These are phyloP conservation scores for Hypoxylon fuscum DNA, from an alignment of 495 filamentous ascomycete species.

Conservation along the genomic window DNA sequence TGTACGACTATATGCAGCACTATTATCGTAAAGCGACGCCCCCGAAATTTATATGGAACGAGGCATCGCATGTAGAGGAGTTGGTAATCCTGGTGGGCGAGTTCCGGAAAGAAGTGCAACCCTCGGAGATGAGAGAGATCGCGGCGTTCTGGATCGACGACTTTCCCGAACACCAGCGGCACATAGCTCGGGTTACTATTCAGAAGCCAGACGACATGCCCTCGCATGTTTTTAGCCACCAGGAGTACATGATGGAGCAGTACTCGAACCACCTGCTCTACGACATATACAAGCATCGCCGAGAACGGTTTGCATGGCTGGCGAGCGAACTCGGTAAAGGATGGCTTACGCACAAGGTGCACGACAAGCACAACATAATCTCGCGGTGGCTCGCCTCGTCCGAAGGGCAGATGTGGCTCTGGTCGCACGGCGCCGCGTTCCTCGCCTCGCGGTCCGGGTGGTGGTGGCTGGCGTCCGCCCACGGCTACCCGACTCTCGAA, in stretches of 20 bases:
- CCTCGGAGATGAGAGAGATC: slow-evolving; percentile 16
- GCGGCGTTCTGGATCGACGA: not conserved
- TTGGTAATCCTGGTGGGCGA: slow-evolving; percentile 21
- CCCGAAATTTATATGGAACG: not conserved
- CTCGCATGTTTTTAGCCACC: not conserved
- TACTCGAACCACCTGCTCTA: not conserved
- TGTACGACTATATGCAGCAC: not conserved
- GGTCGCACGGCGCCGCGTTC: not conserved
- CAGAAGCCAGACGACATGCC: not conserved
- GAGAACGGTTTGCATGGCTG: not conserved
- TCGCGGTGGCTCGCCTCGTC: slow-evolving; percentile 12
- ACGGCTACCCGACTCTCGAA: slow-evolving; percentile 20
- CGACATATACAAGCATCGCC: not conserved
- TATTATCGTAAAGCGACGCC: not conserved
- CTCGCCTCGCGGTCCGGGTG: slow-evolving; percentile 10
- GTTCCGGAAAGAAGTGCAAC: slow-evolving; percentile 8
- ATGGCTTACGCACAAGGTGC: slow-evolving; percentile 6
- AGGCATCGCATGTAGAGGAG: slow-evolving; percentile 12
- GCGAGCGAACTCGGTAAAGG: not conserved
- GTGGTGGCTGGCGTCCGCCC: slow-evolving; percentile 27
- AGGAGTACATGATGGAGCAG: slow-evolving; percentile 12
- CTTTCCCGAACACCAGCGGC: not conserved
- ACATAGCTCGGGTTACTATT: not conserved
- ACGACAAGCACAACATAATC: slow-evolving; percentile 1
- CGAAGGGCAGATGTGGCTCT: slow-evolving; percentile 22